Evolutionary conservation across 2,329 filamentous ascomycete genomes (phyloP).

Genomic region (Chaetomiaceae sp.): DNA sequence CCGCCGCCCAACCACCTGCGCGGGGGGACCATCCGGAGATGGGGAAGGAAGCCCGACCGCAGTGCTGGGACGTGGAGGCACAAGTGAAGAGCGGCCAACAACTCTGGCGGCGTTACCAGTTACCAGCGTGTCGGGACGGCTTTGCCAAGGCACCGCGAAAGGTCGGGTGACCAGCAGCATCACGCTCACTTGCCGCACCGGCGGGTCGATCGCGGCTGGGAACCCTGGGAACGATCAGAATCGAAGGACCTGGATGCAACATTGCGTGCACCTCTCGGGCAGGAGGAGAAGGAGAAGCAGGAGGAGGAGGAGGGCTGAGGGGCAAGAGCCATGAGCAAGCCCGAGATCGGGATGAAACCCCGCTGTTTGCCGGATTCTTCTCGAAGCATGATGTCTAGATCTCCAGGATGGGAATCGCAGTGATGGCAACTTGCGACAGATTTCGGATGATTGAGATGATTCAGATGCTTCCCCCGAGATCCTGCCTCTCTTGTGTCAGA

Average conservation of each 20-base stretch:
- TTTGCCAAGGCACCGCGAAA: neutral
- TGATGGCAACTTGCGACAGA: neutral
- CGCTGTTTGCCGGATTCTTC: neutral
- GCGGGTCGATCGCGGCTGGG: neutral
- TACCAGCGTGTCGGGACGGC: constrained; percentile 16
- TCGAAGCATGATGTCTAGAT: neutral
- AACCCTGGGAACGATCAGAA: neutral
- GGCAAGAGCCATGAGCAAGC: neutral
- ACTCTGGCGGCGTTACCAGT: constrained; percentile 8
- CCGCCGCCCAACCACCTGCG: constrained; percentile 2
- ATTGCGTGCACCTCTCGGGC: neutral
- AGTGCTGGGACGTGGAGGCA: constrained; percentile 11
- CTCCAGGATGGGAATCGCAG: no score
- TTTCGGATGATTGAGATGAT: no score
- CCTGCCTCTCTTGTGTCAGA: neutral
- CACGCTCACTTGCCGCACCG: no score
- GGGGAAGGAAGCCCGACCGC: constrained; percentile 9
- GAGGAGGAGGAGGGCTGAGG: no score
- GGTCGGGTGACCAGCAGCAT: neutral
- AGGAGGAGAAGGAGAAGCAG: neutral
- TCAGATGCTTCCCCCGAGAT: neutral
- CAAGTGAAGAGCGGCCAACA: constrained; percentile 1
- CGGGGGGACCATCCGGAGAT: neutral
- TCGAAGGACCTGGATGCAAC: constrained; percentile 4
- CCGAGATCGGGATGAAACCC: constrained; percentile 4